phyloP scores from a whole-genome alignment of 2,329 filamentous ascomycete species.

The Elsinoe batatas region DNA sequence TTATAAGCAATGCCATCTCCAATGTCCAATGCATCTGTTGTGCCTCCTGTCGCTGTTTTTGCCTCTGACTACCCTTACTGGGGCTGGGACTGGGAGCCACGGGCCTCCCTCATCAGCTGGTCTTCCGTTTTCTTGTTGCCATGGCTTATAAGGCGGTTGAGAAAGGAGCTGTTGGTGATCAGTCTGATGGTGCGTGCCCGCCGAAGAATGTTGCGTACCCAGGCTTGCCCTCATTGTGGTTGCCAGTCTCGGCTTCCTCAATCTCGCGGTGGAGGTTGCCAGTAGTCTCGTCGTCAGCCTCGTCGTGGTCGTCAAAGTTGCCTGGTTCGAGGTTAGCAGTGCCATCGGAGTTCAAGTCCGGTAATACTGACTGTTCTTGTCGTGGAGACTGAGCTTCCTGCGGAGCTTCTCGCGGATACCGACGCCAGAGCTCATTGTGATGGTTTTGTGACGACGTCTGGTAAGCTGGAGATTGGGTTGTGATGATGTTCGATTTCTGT shows the following conservation, averaged over 20 bases:
- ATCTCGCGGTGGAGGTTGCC: constrained; percentile 28
- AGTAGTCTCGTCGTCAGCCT: constrained; percentile 30
- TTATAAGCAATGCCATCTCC: not conserved
- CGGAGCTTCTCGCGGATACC: constrained; percentile 28
- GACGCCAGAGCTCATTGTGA: constrained; percentile 25
- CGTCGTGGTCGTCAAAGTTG: constrained; percentile 23
- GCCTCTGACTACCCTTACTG: not conserved
- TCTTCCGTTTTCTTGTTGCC: constrained; percentile 33
- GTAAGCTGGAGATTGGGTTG: not conserved
- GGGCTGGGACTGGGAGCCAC: not conserved
- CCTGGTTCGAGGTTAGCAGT: constrained; percentile 3
- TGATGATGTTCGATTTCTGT: not conserved
- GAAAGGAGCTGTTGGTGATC: constrained; percentile 17
- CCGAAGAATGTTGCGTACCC: constrained; percentile 16
- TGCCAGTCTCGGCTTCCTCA: constrained; percentile 25
- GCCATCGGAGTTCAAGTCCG: not conserved
- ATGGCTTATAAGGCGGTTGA: constrained; percentile 30
- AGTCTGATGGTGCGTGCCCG: not conserved
- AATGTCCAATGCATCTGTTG: constrained; percentile 3
- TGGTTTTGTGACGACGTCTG: not conserved
- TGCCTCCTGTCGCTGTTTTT: not conserved
- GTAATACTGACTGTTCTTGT: constrained; percentile 23
- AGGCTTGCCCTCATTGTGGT: constrained; percentile 25
- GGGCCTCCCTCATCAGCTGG: constrained; percentile 21
- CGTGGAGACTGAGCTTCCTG: constrained; percentile 29